Conservation (phyloP, 495 filamentous ascomycete genomes). For the Lasiosphaeriaceae sp. region DNA sequence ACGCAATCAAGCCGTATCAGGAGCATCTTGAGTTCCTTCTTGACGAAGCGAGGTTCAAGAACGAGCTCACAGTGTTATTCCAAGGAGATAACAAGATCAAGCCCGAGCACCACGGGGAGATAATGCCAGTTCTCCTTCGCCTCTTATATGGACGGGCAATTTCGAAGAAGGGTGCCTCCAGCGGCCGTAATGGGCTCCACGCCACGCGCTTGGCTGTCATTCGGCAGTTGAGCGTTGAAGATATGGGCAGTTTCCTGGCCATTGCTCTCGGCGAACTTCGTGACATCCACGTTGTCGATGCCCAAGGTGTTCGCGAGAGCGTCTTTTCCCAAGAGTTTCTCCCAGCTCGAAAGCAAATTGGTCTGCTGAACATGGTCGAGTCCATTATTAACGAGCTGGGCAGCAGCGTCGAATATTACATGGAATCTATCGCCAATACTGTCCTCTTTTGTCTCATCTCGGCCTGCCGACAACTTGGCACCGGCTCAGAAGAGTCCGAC, state of each 20-base stretch:
- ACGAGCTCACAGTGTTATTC: constrained; percentile 83
- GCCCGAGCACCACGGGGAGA: constrained; percentile 60
- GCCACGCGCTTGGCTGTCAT: constrained; percentile 58
- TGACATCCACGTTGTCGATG: constrained; percentile 51
- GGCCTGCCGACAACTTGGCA: constrained; percentile 58
- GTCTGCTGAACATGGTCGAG: constrained; percentile 84
- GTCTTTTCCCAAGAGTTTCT: constrained; percentile 52
- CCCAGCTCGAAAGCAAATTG: constrained; percentile 72
- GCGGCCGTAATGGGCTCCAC: constrained; percentile 56
- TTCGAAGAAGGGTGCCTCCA: constrained; percentile 68
- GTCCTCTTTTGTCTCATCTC: constrained; percentile 73
- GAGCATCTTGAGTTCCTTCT: constrained; percentile 85
- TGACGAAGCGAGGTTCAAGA: constrained; percentile 87
- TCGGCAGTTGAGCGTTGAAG: constrained; percentile 50
- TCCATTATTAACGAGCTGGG: constrained; percentile 83
- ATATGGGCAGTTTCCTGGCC: constrained; percentile 74
- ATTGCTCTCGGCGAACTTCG: constrained; percentile 72
- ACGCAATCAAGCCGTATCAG: constrained; percentile 70
- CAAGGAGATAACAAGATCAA: constrained; percentile 76
- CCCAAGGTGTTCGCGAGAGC: constrained; percentile 43
- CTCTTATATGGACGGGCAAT: constrained; percentile 87
- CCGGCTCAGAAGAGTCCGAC: constrained; percentile 35
- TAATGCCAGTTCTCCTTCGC: constrained; percentile 83
- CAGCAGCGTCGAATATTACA: constrained; percentile 58
- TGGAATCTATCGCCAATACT: constrained; percentile 62